Percentiles rank a stretch among this genome's conserved stretches.
Conservation (phyloP, 1,284 basidiomycete genomes). For the Moesziomyces parantarcticus region DNA sequence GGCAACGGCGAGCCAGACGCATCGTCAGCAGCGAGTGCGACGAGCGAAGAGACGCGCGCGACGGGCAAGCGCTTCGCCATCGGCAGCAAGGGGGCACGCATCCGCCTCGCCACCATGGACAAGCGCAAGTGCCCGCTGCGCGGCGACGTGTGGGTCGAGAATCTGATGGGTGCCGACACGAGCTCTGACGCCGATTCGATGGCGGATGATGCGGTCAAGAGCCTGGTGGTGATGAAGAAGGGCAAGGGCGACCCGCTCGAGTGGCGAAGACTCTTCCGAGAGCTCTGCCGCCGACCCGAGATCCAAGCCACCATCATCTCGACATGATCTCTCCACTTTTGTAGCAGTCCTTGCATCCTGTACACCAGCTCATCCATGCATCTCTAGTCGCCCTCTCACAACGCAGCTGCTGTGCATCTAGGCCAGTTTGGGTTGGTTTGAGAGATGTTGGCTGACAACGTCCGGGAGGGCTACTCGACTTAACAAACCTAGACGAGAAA, state of each 20-base stretch:
- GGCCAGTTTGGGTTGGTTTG: no score
- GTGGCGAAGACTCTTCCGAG: slow-evolving; percentile 67
- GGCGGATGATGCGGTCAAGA: slow-evolving; percentile 23
- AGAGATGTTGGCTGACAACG: no score
- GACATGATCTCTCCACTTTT: slow-evolving; percentile 13
- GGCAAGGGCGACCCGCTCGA: slow-evolving; percentile 68
- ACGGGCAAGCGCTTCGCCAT: slow-evolving; percentile 27
- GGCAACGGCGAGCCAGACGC: slow-evolving; percentile 25
- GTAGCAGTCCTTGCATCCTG: neutral
- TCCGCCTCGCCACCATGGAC: slow-evolving; percentile 61
- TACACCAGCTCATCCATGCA: slow-evolving; percentile 1
- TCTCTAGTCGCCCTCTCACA: neutral
- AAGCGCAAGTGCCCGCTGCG: slow-evolving; percentile 64
- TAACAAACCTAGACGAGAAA: no score
- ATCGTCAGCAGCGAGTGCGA: neutral
- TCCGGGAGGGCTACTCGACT: no score
- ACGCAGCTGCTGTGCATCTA: slow-evolving; percentile 10
- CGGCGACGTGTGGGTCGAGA: slow-evolving; percentile 63
- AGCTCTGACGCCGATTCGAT: slow-evolving; percentile 10
- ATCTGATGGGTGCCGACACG: slow-evolving; percentile 26
- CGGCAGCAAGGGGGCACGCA: slow-evolving; percentile 53
- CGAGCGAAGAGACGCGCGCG: slow-evolving; percentile 10
- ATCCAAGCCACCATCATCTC: slow-evolving; percentile 45
- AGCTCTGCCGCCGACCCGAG: slow-evolving; percentile 40
- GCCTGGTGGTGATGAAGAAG: slow-evolving; percentile 64